These are phyloP conservation scores for Carpinus fangiana DNA, from an alignment of 306 rosid species.

Conservation along the genomic window DNA sequence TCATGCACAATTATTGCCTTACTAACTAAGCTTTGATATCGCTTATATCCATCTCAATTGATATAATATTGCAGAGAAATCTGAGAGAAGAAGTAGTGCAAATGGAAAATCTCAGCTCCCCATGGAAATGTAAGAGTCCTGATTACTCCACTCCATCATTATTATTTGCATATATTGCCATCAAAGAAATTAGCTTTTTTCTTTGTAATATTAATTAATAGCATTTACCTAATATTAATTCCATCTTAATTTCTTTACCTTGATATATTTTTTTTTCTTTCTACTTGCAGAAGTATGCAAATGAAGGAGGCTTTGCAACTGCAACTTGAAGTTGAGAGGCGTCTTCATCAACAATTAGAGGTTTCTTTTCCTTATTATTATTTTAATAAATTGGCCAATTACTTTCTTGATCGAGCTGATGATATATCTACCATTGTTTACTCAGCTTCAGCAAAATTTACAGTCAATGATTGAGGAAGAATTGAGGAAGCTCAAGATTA, in stretches of 20 bases:
- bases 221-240: background rate
- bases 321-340: conserved; percentile 40
- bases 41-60: background rate
- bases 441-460: conserved; percentile 52
- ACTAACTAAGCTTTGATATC: background rate
- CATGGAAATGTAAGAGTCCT: background rate
- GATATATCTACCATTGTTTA: background rate
- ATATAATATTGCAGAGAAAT: background rate
- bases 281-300: conserved; percentile 32
- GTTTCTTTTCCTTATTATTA: background rate
- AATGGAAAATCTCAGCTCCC: background rate
- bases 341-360: conserved; percentile 44
- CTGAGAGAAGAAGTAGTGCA: background rate
- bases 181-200: background rate
- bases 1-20: too few species aligned
- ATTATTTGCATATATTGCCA: background rate
- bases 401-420: background rate
- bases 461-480: conserved; percentile 56
- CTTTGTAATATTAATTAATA: background rate
- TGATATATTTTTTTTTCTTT: background rate
- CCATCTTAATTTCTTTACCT: background rate
- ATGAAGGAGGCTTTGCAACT: conserved; percentile 41
- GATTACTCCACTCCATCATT: background rate
- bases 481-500: conserved; percentile 55
- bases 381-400: too few species aligned